These are phyloP conservation scores for Trichoderma sp. DNA, from an alignment of 2,329 filamentous ascomycete genomes.

Conservation along the genomic window DNA sequence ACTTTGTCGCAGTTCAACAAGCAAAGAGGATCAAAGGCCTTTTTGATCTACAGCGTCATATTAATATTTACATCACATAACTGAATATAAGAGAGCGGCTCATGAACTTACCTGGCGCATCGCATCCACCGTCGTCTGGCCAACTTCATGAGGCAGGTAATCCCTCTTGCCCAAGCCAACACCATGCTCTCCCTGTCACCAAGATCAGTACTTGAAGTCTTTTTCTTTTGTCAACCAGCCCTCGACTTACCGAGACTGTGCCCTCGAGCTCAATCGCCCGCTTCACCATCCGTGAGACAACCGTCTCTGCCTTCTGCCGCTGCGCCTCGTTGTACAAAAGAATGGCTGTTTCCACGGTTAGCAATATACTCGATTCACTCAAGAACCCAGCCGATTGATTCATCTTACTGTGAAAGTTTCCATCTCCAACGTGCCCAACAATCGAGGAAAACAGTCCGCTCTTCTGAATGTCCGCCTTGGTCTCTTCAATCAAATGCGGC, in stretches of 20 bases:
- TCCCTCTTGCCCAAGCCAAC: conserved; percentile 82
- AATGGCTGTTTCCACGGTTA: conserved; percentile 40
- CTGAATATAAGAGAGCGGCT: background rate
- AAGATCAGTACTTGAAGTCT: background rate
- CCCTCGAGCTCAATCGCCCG: conserved; percentile 80
- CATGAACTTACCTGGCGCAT: conserved; percentile 69
- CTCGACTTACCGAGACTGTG: conserved; percentile 62
- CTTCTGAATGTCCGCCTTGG: conserved; percentile 45
- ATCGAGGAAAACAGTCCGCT: conserved; percentile 49
- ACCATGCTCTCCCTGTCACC: conserved; percentile 68
- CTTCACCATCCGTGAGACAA: conserved; percentile 84
- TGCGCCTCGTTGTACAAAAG: conserved; percentile 63
- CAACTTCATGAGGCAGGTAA: conserved; percentile 75
- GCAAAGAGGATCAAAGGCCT: conserved; percentile 72
- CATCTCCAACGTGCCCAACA: conserved; percentile 72
- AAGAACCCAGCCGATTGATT: background rate
- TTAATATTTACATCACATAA: background rate
- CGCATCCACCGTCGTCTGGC: conserved; percentile 68
- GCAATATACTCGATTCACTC: background rate
- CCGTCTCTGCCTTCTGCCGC: conserved; percentile 60
- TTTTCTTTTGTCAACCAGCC: background rate
- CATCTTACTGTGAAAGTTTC: conserved; percentile 66
- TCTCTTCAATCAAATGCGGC: conserved; percentile 74
- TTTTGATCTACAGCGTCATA: conserved; percentile 60
- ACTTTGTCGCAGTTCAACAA: conserved; percentile 69